Base-by-base conservation (phyloP, 352 stramenopile species). In the Phytopythium oedochilum region DNA sequence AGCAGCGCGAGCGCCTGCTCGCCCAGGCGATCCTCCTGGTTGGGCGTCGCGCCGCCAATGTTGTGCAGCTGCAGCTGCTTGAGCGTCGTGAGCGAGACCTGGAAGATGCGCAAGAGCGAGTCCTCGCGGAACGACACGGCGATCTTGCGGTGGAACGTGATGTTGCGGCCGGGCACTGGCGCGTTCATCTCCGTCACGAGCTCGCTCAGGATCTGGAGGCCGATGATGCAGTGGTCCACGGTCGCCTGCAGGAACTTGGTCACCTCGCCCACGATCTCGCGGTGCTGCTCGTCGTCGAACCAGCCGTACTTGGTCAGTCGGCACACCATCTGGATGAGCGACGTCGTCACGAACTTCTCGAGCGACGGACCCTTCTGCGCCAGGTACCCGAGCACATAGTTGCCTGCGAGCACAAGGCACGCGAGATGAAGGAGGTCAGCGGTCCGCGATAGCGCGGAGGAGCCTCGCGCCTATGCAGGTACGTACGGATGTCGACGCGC, bases 251-350 rank as follows among this genome's bases (percentile, higher is more conserved):
- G 62, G 63, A 99, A 99, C 66, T 98, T 99, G 56, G 89, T 98
- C 26, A 98, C 94, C 64, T 99, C 96, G 47, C 97, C 87, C n/a
- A 98, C 91, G 52, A 99, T 88, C 64, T 99, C 96, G 32, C 96
- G 84, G 73, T 94, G 85, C 54, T 98, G 94, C 32, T 97, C 89
- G 71, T 99, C 96, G 60, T 99, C 96, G 63, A 99, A 99, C 97
- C 97, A 99, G n/a, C 96, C 96, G 49, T 99, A 92, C 79, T 99
- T 99, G 58, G 96, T 99, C 49, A 99, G 92, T 17, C 97, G 92
- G 70, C 96, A 99, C 12, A 99, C 87, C 63, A 99, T 89, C 68
- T 99, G 96, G 57, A 99, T 98, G 23, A 99, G 78, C 58, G 84
- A 92, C 18, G 88, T 94, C 7, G 88, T 94, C 50, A 99, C 96